Evolutionary conservation across 768 basidiomycete species (phyloP).

Genomic region (Pleurotus platypus): DNA sequence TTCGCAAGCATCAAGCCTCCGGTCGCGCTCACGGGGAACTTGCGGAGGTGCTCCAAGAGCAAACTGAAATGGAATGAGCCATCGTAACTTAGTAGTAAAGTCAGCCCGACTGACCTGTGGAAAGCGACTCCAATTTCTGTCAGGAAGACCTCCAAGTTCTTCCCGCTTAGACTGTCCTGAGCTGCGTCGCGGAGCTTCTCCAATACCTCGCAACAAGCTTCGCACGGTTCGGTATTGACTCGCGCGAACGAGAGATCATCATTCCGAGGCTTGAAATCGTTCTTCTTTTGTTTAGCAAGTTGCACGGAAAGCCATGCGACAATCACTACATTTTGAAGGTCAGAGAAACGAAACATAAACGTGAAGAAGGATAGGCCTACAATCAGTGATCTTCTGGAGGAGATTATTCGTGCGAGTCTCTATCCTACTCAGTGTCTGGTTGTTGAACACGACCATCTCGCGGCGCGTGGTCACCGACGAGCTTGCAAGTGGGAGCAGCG

Average conservation of each 20-base stretch:
- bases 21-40: slow-evolving; percentile 94
- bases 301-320: slow-evolving; percentile 71
- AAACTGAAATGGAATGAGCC: slow-evolving; percentile 43
- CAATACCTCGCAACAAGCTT: slow-evolving; percentile 79
- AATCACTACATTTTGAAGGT: slow-evolving; percentile 43
- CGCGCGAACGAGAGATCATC: slow-evolving; percentile 94
- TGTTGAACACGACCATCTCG: slow-evolving; percentile 92
- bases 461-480: slow-evolving; percentile 84
- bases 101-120: slow-evolving; percentile 59
- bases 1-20: slow-evolving; percentile 98
- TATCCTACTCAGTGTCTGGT: slow-evolving; percentile 78
- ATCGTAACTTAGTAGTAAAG: background rate
- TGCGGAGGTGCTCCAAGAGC: slow-evolving; percentile 90
- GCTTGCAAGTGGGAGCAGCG: slow-evolving; percentile 81
- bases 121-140: slow-evolving; percentile 93
- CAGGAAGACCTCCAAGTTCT: slow-evolving; percentile 89
- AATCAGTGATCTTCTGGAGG: slow-evolving; percentile 77
- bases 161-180: slow-evolving; percentile 78
- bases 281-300: slow-evolving; percentile 90
- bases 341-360: background rate
- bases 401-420: slow-evolving; percentile 81
- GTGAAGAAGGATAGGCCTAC: slow-evolving; percentile 38
- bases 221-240: slow-evolving; percentile 92
- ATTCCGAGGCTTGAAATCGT: slow-evolving; percentile 95
- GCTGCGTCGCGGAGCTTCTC: slow-evolving; percentile 79